A percentile compares a stretch with the other conserved stretches of the same genome.
Conservation (phyloP, 2,329 filamentous ascomycete genomes). For the Akanthomyces muscarius region DNA sequence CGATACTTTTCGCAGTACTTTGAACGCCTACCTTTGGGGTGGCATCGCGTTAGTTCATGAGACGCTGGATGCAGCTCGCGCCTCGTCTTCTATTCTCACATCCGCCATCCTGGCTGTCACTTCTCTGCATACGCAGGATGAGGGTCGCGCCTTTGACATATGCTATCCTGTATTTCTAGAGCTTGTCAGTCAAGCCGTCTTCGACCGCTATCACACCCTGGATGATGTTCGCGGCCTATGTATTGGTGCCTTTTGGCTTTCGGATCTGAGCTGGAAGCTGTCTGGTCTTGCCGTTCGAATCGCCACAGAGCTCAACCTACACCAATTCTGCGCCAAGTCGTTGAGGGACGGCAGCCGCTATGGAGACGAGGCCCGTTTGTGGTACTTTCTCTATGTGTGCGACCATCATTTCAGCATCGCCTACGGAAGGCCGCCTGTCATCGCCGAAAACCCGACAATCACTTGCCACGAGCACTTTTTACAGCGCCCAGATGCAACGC, state of each 20-base stretch:
- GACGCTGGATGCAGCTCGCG: slow-evolving; percentile 26
- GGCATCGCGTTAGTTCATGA: slow-evolving; percentile 30
- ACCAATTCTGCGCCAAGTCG: slow-evolving; percentile 49
- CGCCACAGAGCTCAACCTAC: slow-evolving; percentile 53
- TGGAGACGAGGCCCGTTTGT: slow-evolving; percentile 54
- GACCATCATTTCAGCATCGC: slow-evolving; percentile 64
- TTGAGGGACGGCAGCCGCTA: slow-evolving; percentile 41
- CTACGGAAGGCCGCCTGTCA: slow-evolving; percentile 55
- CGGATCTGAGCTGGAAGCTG: slow-evolving; percentile 53
- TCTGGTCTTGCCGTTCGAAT: slow-evolving; percentile 56
- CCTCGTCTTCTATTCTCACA: slow-evolving; percentile 29
- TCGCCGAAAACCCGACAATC: slow-evolving; percentile 54
- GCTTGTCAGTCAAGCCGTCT: slow-evolving; percentile 54
- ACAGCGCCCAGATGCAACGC: slow-evolving; percentile 44
- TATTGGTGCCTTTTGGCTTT: slow-evolving; percentile 62
- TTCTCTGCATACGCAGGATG: slow-evolving; percentile 28
- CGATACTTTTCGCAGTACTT: slow-evolving; percentile 26
- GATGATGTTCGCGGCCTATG: slow-evolving; percentile 59
- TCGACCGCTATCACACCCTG: slow-evolving; percentile 48
- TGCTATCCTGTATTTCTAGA: slow-evolving; percentile 57
- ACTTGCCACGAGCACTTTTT: slow-evolving; percentile 54
- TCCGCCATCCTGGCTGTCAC: slow-evolving; percentile 32
- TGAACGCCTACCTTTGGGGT: slow-evolving; percentile 33
- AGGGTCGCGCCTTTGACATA: slow-evolving; percentile 46
- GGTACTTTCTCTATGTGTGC: slow-evolving; percentile 62